These are phyloP conservation scores for Quillaja saponaria DNA, from an alignment of 306 rosid species.

Conservation along the genomic window DNA sequence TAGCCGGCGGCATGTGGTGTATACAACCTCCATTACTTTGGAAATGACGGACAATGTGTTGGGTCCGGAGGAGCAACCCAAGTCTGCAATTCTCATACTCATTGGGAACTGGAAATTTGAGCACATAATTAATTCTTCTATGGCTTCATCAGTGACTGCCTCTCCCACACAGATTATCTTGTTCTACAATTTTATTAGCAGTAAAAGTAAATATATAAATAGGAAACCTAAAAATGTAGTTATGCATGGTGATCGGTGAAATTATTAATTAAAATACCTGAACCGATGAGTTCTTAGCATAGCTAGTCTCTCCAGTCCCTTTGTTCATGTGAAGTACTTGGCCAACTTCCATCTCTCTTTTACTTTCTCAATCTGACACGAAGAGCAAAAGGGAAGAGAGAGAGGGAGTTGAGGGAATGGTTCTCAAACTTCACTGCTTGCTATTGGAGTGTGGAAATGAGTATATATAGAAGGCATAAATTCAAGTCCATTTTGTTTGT, in stretches of 20 bases:
- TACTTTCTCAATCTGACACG: too few species aligned
- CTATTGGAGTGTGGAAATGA: too few species aligned
- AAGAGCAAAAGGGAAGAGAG: not conserved
- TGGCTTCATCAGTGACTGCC: slow-evolving; percentile 44
- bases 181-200: slow-evolving; percentile 30
- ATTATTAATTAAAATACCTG: slow-evolving; percentile 70
- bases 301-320: slow-evolving; percentile 64
- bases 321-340: slow-evolving; percentile 72
- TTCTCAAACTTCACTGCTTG: too few species aligned
- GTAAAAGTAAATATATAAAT: not conserved
- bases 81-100: slow-evolving; percentile 70
- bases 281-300: slow-evolving; percentile 62
- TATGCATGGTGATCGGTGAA: not conserved
- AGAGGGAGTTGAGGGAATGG: not conserved
- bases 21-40: slow-evolving; percentile 40
- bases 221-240: not conserved
- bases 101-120: slow-evolving; percentile 13
- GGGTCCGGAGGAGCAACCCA: slow-evolving; percentile 92
- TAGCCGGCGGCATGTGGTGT: slow-evolving; percentile 23
- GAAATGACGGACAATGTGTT: slow-evolving; percentile 51
- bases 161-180: slow-evolving; percentile 43
- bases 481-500: too few species aligned
- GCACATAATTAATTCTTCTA: slow-evolving; percentile 30
- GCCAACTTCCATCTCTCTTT: slow-evolving; percentile 44
- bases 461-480: too few species aligned